Conservation (phyloP, 495 filamentous ascomycete genomes). For the Rostrohypoxylon terebratum region DNA sequence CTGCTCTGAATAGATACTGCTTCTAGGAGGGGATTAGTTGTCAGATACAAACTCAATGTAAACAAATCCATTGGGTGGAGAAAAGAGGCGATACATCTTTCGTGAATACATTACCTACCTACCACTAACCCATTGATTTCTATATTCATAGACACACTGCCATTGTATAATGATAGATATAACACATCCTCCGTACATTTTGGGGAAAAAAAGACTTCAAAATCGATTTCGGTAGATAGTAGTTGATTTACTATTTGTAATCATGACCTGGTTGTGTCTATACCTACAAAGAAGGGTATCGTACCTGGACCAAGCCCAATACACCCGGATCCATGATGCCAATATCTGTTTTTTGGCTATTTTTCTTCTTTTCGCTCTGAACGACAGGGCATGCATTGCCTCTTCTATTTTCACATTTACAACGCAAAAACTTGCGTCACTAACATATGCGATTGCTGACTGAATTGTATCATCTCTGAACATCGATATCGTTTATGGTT, state of each 20-base stretch:
- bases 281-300: constrained; percentile 49
- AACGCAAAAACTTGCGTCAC: constrained; percentile 19
- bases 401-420: constrained; percentile 27
- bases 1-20: neutral
- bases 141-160: neutral
- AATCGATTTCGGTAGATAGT: constrained; percentile 16
- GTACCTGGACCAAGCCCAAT: constrained; percentile 40
- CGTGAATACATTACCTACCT: neutral
- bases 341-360: constrained; percentile 12
- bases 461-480: constrained; percentile 1
- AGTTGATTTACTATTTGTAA: constrained; percentile 45
- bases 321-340: constrained; percentile 28
- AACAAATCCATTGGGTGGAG: neutral
- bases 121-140: neutral
- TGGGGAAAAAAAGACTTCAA: too few species aligned
- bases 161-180: neutral
- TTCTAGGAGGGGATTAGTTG: neutral
- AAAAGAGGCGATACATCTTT: neutral
- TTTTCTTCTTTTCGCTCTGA: constrained; percentile 10
- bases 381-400: constrained; percentile 11
- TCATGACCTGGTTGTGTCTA: constrained; percentile 39
- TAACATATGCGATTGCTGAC: constrained; percentile 9
- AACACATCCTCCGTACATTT: neutral
- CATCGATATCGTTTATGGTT: constrained; percentile 33
- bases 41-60: neutral